Evolutionary conservation across 2,329 filamentous ascomycete species (phyloP), one percentile per base, ranked within the genome.

Genomic region (Aspergillus felis): DNA sequence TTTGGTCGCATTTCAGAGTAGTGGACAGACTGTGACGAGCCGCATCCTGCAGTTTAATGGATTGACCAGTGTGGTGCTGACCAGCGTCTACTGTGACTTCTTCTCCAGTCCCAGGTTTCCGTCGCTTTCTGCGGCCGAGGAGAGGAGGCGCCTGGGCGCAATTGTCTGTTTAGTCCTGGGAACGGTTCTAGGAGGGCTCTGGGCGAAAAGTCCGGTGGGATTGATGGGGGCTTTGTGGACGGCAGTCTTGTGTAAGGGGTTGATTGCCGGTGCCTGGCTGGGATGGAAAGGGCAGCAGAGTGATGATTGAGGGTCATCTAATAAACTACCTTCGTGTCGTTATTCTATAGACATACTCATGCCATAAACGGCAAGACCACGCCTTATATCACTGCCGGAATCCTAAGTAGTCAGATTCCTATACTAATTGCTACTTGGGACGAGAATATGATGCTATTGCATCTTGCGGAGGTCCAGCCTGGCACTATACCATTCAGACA

Each of bases 31-130:
- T 1, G 86, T 92, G n/a, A 84, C 84, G 0, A 90, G 87, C 65
- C 78, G 89, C 3, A 85, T 88, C 0, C 73, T 93, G 58, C 82
- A 86, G 65, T 88, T 87, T 68, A 86, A 85, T 57, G 84, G 86
- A 2, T 76, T 93, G 22, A 92, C 89, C 0, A 91, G 87, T 60
- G 89, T 92, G 17, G 90, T 92, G 3, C 74, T 94, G 58, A 93
- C 90, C 1, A 91, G 88, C 69, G 86, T 90, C 60, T 93, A 92
- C 76, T 92, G 89, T 68, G 90, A 93, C 70, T 68, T 93, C 22
- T 91, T 91, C 64, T 88, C 86, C 1, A 88, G 91, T 66, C 75
- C 79, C 9, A 76, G 78, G 8, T 59, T 86, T n/a, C 71, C 84
- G 4, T 71, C 71, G 0, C 61, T 47, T 7, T n/a, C 70, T 0